phyloP scores from a whole-genome alignment of 176 grass and related monocot genomes.

The Aechmea fasciata region DNA sequence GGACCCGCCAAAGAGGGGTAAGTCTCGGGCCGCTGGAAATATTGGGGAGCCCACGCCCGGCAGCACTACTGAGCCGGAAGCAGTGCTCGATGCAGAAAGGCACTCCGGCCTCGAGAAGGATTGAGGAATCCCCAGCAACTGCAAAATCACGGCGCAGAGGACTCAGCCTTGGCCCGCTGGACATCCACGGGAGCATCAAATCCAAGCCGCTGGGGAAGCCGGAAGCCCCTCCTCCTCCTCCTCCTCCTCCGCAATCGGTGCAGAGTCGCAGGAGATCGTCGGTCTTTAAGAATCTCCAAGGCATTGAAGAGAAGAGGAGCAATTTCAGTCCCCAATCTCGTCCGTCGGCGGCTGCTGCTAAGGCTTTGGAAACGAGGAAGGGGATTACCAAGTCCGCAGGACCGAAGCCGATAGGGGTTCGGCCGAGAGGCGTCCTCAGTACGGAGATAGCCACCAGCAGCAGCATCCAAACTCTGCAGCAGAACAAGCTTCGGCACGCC shows the following conservation, averaged over 20 bases:
- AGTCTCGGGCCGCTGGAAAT: slow-evolving; percentile 20
- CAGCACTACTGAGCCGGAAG: neutral
- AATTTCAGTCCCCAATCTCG: slow-evolving; percentile 9
- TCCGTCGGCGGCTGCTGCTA: neutral
- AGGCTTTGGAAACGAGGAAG: neutral
- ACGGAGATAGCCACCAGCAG: slow-evolving; percentile 10
- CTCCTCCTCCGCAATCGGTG: slow-evolving; percentile 22
- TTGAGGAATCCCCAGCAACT: slow-evolving; percentile 16
- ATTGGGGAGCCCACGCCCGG: neutral
- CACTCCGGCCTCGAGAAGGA: slow-evolving; percentile 10
- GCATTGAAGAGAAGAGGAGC: slow-evolving; percentile 8
- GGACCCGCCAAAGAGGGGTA: neutral
- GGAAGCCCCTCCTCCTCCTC: slow-evolving; percentile 17
- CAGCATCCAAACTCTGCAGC: neutral
- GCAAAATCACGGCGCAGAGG: slow-evolving; percentile 41
- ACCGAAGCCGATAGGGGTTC: neutral
- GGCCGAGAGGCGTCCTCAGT: slow-evolving; percentile 8
- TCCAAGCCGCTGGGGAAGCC: slow-evolving; percentile 4
- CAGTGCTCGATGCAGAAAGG: slow-evolving; percentile 2
- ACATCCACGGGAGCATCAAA: slow-evolving; percentile 35
- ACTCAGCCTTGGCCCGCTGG: slow-evolving; percentile 62
- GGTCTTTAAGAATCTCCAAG: slow-evolving; percentile 2
- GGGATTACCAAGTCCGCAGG: neutral
- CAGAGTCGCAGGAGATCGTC: slow-evolving; percentile 30
- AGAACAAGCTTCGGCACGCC: slow-evolving; percentile 10